Percentiles rank a stretch among this genome's conserved stretches.
phyloP scores from a whole-genome alignment of 2,329 filamentous ascomycete species.

The Sclerotinia trifoliorum region DNA sequence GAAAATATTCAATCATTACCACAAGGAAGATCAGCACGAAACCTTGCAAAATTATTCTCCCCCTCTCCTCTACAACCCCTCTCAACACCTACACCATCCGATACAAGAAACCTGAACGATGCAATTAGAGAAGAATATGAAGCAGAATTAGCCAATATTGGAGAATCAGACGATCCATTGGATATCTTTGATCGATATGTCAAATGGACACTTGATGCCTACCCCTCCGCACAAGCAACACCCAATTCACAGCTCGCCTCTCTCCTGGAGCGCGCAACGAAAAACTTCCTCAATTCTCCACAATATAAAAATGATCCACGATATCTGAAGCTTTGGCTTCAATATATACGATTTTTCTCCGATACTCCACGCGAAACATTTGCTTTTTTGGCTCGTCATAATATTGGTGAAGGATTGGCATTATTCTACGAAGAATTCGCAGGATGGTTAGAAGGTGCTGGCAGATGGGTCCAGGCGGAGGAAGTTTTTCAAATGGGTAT shows the following conservation, averaged over 20 bases:
- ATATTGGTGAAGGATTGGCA: slow-evolving; percentile 81
- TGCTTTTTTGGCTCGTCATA: slow-evolving; percentile 84
- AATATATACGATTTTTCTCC: slow-evolving; percentile 90
- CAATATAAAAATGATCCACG: slow-evolving; percentile 95
- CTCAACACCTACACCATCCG: slow-evolving; percentile 63
- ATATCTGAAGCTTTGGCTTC: slow-evolving; percentile 90
- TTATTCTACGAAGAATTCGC: slow-evolving; percentile 98
- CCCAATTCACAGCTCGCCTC: slow-evolving; percentile 85
- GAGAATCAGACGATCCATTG: slow-evolving; percentile 90
- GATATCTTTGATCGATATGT: slow-evolving; percentile 97
- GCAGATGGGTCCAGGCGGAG: slow-evolving; percentile 84
- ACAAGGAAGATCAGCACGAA: slow-evolving; percentile 82
- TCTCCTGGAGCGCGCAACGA: slow-evolving; percentile 89
- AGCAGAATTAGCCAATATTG: slow-evolving; percentile 71
- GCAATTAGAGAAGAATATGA: slow-evolving; percentile 81
- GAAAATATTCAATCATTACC: slow-evolving; percentile 96
- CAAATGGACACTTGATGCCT: slow-evolving; percentile 93
- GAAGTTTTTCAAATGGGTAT: slow-evolving; percentile 91
- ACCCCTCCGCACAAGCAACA: slow-evolving; percentile 90
- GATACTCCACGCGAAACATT: slow-evolving; percentile 93
- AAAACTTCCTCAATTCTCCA: slow-evolving; percentile 75
- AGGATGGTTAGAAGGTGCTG: slow-evolving; percentile 81
- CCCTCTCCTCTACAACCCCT: slow-evolving; percentile 59
- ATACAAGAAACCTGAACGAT: slow-evolving; percentile 76
- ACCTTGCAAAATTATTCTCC: slow-evolving; percentile 80